Percentiles rank a stretch among this genome's conserved stretches.
These are phyloP conservation scores for Passalora sequoiae DNA, from an alignment of 2,329 filamentous ascomycete species.

Conservation along the genomic window DNA sequence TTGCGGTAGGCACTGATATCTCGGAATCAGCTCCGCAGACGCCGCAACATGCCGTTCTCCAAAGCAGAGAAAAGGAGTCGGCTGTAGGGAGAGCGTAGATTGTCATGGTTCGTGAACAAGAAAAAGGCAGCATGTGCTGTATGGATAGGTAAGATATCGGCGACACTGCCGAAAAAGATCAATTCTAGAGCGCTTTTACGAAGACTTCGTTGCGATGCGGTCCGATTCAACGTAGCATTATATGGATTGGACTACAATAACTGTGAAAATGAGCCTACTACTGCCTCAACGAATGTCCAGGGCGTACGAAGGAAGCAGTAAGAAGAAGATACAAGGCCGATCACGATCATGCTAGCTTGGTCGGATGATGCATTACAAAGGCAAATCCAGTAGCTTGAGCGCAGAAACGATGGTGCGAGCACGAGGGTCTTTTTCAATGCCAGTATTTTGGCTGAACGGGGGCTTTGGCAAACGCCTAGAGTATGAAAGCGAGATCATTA, in stretches of 20 bases:
- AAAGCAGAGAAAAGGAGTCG: neutral
- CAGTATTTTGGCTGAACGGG: slow-evolving; percentile 37
- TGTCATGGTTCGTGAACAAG: neutral
- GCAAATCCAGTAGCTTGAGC: slow-evolving; percentile 35
- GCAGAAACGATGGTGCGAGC: slow-evolving; percentile 31
- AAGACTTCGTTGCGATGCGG: slow-evolving; percentile 38
- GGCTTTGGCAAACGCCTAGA: slow-evolving; percentile 40
- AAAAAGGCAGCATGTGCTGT: slow-evolving; percentile 40
- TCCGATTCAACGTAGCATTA: neutral
- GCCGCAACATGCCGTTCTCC: neutral
- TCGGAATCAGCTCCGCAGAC: neutral
- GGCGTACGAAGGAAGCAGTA: slow-evolving; percentile 2
- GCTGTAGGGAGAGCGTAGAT: neutral
- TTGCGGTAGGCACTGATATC: neutral
- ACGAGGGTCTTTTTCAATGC: slow-evolving; percentile 45
- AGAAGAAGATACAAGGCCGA: slow-evolving; percentile 36
- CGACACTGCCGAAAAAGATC: slow-evolving; percentile 44
- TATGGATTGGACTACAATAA: neutral
- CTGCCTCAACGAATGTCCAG: neutral
- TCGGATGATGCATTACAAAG: slow-evolving; percentile 41
- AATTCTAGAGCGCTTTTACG: slow-evolving; percentile 46
- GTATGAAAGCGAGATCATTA: slow-evolving; percentile 46
- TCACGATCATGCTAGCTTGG: slow-evolving; percentile 42
- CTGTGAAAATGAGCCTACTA: neutral
- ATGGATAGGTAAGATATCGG: slow-evolving; percentile 56